Conservation (phyloP, 805 yeast species). For the Saccharomycopsis sp. region DNA sequence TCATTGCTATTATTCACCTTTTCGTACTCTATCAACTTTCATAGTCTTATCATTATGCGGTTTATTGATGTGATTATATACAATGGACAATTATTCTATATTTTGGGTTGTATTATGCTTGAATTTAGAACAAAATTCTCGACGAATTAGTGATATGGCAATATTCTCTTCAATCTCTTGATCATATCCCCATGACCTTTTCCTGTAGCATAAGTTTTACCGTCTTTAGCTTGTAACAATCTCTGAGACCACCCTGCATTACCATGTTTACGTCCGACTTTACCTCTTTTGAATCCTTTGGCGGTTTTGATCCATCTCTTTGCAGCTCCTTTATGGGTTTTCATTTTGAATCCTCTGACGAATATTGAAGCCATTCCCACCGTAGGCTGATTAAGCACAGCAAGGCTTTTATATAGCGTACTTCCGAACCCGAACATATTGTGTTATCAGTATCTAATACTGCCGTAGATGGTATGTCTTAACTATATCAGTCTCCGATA, state of each 20-base stretch:
- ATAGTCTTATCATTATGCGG: no score
- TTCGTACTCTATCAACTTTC: no score
- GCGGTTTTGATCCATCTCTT: constrained; percentile 81
- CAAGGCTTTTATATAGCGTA: background rate
- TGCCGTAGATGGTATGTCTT: background rate
- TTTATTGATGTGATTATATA: background rate
- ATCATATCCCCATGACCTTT: constrained; percentile 48
- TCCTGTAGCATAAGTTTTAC: constrained; percentile 46
- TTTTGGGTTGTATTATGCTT: background rate
- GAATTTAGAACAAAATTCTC: background rate
- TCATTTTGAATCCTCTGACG: constrained; percentile 38
- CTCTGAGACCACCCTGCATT: constrained; percentile 80
- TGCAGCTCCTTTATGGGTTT: constrained; percentile 82
- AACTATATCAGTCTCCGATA: background rate
- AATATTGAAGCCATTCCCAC: constrained; percentile 21
- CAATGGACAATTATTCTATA: background rate
- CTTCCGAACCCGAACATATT: background rate
- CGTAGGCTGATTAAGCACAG: constrained; percentile 3
- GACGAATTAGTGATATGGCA: constrained; percentile 35
- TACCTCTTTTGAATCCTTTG: constrained; percentile 57
- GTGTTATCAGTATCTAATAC: background rate
- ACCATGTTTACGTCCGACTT: constrained; percentile 88
- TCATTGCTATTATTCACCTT: no score
- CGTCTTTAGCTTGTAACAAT: constrained; percentile 51
- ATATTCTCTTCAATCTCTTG: constrained; percentile 49